phyloP scores from a whole-genome alignment of 2,329 filamentous ascomycete species.

The Diaporthe vexans region DNA sequence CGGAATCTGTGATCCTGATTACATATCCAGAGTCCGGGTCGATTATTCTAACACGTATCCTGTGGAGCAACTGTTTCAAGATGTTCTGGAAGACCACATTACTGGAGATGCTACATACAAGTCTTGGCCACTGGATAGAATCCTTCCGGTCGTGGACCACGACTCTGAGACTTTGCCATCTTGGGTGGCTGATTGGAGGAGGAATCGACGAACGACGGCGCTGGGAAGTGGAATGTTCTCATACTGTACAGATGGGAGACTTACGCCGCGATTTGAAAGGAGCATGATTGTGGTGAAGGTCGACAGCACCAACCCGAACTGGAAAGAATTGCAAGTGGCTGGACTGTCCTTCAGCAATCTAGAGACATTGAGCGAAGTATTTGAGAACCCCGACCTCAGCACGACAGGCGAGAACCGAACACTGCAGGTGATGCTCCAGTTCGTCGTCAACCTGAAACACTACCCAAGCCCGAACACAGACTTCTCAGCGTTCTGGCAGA shows the following conservation, averaged over 20 bases:
- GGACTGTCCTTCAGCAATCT: not conserved
- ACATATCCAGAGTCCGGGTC: not conserved
- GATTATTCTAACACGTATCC: not conserved
- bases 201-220: not conserved
- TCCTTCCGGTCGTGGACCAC: not conserved
- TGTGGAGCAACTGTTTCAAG: not conserved
- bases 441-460: not conserved
- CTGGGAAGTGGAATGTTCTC: not conserved
- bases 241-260: not conserved
- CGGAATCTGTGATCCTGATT: not conserved
- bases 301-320: not conserved
- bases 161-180: not conserved
- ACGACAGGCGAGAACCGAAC: not conserved
- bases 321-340: not conserved
- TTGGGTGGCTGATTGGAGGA: not conserved
- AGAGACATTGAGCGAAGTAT: not conserved
- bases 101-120: no score
- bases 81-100: not conserved
- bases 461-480: not conserved
- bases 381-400: not conserved
- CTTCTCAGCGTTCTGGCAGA: not conserved
- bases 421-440: not conserved
- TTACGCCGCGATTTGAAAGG: not conserved
- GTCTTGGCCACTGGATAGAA: rapidly evolving
- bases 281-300: not conserved